phyloP scores from a whole-genome alignment of 352 stramenopile species.

The Phytophthora niederhauseri region DNA sequence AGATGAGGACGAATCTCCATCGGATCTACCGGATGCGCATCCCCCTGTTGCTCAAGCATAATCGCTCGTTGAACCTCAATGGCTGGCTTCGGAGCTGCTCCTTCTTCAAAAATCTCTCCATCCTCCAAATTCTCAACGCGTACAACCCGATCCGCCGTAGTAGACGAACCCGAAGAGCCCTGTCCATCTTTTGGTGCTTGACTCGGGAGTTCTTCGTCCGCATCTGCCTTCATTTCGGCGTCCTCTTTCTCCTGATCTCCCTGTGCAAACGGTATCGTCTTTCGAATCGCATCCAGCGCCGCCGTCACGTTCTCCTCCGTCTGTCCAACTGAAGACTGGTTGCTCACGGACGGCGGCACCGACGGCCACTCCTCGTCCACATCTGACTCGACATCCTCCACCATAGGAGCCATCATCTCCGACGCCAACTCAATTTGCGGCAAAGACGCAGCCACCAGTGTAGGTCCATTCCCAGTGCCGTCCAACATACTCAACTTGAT shows the following conservation, averaged over 20 bases:
- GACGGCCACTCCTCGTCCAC: conserved; percentile 67
- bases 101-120: conserved; percentile 79
- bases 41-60: conserved; percentile 33
- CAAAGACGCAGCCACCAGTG: not conserved
- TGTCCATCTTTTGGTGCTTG: conserved; percentile 7
- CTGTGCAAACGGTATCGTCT: conserved; percentile 11
- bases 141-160: conserved; percentile 14
- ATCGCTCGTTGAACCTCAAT: conserved; percentile 50
- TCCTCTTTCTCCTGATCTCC: conserved; percentile 15
- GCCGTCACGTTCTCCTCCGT: conserved; percentile 14
- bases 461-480: not conserved
- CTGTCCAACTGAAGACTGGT: conserved; percentile 7
- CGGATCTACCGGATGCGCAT: conserved; percentile 6
- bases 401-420: conserved; percentile 16
- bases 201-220: conserved; percentile 45
- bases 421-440: conserved; percentile 1
- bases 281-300: conserved; percentile 17
- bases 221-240: conserved; percentile 41
- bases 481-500: conserved; percentile 11
- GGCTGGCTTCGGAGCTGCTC: conserved; percentile 38
- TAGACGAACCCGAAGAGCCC: not conserved
- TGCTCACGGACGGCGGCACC: conserved; percentile 6
- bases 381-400: conserved; percentile 53
- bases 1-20: conserved; percentile 21
- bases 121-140: conserved; percentile 57